Base-by-base conservation (phyloP, 2,329 filamentous ascomycete genomes). In the Ascochyta fabae region DNA sequence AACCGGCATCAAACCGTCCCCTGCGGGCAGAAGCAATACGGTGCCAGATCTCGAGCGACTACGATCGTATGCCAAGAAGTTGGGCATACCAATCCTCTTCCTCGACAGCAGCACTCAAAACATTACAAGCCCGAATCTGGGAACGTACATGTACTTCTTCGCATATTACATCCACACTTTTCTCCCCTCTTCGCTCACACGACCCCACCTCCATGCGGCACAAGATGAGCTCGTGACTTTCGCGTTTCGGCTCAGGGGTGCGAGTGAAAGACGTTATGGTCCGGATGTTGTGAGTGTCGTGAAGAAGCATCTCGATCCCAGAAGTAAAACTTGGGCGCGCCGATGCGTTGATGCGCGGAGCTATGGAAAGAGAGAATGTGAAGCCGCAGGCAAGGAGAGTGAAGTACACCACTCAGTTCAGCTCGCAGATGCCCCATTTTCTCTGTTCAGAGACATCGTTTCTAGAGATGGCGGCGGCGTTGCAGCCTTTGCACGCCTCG, bases 151-250 rank as follows among this genome's bases (percentile, higher is more conserved):
- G 59, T 72, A 65, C 60, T 74, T 66, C 49, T 70, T 61, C 56
- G 66, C 60, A 2, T 72, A 67, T 61, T 74, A 74, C 62, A 62
- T 71, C 47, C 59, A 68, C 58, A 66, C 65, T 0, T 66, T 71
- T 42, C 60, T 74, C 3, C 67, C 70, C 0, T 4, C 51, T 6
- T 59, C 61, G 1, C 26, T 73, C 2, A 47, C 55, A 0, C 57
- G 44, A 0, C 44, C 60, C 1, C 72, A 74, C 34, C 58, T 69
- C 33, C 41, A 69, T 46, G 53, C 53, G 34, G 71, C 64, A 1
- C 65, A 69, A 27, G 71, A 75, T 42, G 56, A 59, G 16, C 67
- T 74, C 8, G 52, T 69, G 6, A 67, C 67, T 1, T 74, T 71
- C 52, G 56, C 59, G 1, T 74, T 70, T 50, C 66, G 62, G 2